A percentile compares a stretch with the other conserved stretches of the same genome.
Evolutionary conservation across 352 stramenopile genomes (phyloP).

Genomic region (Phytophthora boehmeriae): DNA sequence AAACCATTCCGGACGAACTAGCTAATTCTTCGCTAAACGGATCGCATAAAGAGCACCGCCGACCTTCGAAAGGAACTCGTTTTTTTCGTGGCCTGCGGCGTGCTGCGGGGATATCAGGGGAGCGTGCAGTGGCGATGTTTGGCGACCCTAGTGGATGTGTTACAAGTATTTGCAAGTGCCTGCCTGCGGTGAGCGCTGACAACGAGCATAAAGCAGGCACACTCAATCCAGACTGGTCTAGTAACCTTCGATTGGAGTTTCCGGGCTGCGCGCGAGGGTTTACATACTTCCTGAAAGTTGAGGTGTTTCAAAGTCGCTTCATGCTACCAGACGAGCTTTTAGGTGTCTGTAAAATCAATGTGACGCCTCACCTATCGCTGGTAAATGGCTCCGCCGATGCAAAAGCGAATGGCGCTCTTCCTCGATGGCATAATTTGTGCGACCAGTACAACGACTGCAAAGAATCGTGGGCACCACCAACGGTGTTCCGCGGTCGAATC

Average conservation of each 20-base stretch:
- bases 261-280: conserved; percentile 74
- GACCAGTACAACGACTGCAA: conserved; percentile 89
- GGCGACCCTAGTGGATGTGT: conserved; percentile 81
- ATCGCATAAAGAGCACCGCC: conserved; percentile 38
- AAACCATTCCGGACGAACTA: conserved; percentile 28
- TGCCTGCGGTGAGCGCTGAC: conserved; percentile 20
- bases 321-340: conserved; percentile 81
- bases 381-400: conserved; percentile 81
- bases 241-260: conserved; percentile 79
- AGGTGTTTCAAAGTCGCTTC: conserved; percentile 86
- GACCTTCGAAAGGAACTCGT: conserved; percentile 66
- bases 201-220: conserved; percentile 30
- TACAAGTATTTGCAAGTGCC: conserved; percentile 74
- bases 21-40: conserved; percentile 21
- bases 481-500: conserved; percentile 79
- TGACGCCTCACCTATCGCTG: conserved; percentile 82
- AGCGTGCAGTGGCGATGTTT: conserved; percentile 71
- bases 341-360: conserved; percentile 86
- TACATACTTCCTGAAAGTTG: conserved; percentile 80
- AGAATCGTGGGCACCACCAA: conserved; percentile 83
- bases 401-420: conserved; percentile 79
- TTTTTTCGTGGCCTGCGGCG: conserved; percentile 79
- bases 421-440: conserved; percentile 86
- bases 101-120: conserved; percentile 72
- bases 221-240: conserved; percentile 70